Evolutionary conservation across 768 basidiomycete species (phyloP).

Genomic region (Tylopilus intermedius): DNA sequence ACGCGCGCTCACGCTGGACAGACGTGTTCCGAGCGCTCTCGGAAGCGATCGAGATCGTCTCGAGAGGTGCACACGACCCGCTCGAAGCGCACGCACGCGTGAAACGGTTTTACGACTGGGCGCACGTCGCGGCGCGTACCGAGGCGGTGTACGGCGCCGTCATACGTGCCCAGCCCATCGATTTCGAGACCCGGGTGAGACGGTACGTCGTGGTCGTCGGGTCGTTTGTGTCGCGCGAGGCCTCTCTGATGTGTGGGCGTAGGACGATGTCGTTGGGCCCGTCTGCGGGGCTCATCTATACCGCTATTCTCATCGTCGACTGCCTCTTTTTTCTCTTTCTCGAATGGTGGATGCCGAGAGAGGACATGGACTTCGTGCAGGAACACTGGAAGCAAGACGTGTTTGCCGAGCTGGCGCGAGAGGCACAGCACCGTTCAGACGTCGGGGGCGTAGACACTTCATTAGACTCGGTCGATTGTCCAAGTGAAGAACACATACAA

Average conservation of each 20-base stretch:
- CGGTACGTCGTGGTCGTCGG: slow-evolving; percentile 43
- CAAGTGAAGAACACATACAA: slow-evolving; percentile 13
- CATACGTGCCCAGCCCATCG: slow-evolving; percentile 52
- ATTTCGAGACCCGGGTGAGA: slow-evolving; percentile 72
- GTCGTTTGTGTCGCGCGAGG: no score
- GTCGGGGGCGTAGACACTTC: not conserved
- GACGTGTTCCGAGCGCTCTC: slow-evolving; percentile 83
- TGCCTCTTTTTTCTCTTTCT: slow-evolving; percentile 83
- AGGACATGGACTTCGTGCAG: slow-evolving; percentile 70
- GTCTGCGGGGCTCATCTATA: slow-evolving; percentile 83
- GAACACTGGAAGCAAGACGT: slow-evolving; percentile 51
- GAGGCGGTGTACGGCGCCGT: slow-evolving; percentile 78
- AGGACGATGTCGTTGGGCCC: slow-evolving; percentile 76
- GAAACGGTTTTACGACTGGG: slow-evolving; percentile 85
- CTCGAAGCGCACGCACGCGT: slow-evolving; percentile 70
- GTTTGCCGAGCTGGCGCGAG: slow-evolving; percentile 16
- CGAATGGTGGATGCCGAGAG: slow-evolving; percentile 79
- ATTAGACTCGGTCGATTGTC: slow-evolving; percentile 3
- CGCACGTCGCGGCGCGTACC: slow-evolving; percentile 69
- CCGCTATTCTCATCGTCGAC: slow-evolving; percentile 83
- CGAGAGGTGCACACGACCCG: slow-evolving; percentile 68
- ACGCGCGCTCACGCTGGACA: slow-evolving; percentile 28
- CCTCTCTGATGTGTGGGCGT: not conserved
- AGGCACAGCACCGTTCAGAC: not conserved
- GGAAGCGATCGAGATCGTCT: slow-evolving; percentile 70